These are phyloP conservation scores for Fusarium equiseti DNA, from an alignment of 2,329 filamentous ascomycete species.

Conservation along the genomic window DNA sequence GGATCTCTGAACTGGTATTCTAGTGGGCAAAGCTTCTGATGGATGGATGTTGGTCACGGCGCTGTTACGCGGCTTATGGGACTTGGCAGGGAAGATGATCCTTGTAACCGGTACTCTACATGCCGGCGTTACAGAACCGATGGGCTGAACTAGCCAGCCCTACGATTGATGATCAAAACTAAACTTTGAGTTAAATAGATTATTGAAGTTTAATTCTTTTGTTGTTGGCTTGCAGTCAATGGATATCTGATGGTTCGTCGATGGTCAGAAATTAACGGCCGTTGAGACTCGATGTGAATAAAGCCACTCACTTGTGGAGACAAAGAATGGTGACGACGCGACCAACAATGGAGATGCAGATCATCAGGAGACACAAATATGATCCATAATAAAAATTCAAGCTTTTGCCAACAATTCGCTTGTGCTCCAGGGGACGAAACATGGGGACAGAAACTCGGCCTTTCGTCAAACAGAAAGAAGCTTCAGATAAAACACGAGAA, in stretches of 20 bases:
- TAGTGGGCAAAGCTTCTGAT: background rate
- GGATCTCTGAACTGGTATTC: background rate
- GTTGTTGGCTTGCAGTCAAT: background rate
- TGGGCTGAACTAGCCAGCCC: background rate
- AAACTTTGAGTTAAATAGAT: background rate
- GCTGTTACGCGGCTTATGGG: conserved; percentile 1
- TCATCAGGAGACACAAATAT: conserved; percentile 3
- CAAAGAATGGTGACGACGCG: conserved; percentile 1
- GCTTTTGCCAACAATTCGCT: conserved; percentile 15
- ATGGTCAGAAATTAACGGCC: background rate
- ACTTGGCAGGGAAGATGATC: background rate
- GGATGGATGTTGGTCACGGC: background rate
- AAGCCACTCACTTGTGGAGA: background rate
- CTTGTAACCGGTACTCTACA: conserved; percentile 1
- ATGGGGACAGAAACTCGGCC: background rate
- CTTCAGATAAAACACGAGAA: background rate
- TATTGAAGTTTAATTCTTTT: background rate
- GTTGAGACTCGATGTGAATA: background rate
- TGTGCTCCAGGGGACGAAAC: background rate
- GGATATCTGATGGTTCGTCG: background rate
- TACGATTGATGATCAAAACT: background rate
- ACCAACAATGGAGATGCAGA: conserved; percentile 3
- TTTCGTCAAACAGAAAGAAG: background rate
- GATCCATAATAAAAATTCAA: conserved; percentile 15
- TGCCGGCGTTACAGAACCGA: conserved; percentile 4